Conservation (phyloP, 2,329 filamentous ascomycete genomes). For the Exophiala xenobiotica region DNA sequence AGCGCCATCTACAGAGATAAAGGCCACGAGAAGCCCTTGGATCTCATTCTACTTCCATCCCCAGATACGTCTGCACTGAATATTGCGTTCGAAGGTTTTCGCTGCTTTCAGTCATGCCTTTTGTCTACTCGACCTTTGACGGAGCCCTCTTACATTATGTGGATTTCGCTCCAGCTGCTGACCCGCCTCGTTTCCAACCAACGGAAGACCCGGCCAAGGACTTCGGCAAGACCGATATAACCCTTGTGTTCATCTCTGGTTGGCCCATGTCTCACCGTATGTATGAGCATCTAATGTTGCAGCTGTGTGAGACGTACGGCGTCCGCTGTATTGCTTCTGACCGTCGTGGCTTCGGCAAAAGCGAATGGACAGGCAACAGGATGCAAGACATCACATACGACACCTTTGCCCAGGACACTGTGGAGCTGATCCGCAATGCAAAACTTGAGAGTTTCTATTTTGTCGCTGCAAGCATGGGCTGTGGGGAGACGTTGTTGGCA, state of each 20-base stretch:
- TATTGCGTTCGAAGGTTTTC: no score
- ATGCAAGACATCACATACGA: conserved; percentile 32
- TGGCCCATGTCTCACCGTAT: conserved; percentile 36
- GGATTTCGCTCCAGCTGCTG: conserved; percentile 29
- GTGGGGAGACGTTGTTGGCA: conserved; percentile 33
- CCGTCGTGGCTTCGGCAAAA: conserved; percentile 35
- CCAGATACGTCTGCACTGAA: no score
- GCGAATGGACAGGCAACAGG: conserved; percentile 32
- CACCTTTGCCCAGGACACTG: conserved; percentile 34
- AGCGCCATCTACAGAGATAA: no score
- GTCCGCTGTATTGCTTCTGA: conserved; percentile 35
- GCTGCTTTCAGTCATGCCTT: conserved; percentile 24
- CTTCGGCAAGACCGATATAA: conserved; percentile 7
- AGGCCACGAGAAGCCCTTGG: no score
- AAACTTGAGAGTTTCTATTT: conserved; percentile 31
- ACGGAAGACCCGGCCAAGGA: conserved; percentile 5
- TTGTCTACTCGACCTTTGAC: conserved; percentile 23
- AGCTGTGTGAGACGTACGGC: conserved; percentile 32
- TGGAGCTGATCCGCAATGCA: conserved; percentile 28
- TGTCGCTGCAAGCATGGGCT: conserved; percentile 34
- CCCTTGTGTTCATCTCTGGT: conserved; percentile 35
- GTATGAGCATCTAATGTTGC: conserved; percentile 33
- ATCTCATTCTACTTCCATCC: no score
- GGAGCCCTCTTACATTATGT: conserved; percentile 23
- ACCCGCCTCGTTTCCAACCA: conserved; percentile 18